Conservation (phyloP, 805 yeast genomes). For the Ogataea ramenticola region DNA sequence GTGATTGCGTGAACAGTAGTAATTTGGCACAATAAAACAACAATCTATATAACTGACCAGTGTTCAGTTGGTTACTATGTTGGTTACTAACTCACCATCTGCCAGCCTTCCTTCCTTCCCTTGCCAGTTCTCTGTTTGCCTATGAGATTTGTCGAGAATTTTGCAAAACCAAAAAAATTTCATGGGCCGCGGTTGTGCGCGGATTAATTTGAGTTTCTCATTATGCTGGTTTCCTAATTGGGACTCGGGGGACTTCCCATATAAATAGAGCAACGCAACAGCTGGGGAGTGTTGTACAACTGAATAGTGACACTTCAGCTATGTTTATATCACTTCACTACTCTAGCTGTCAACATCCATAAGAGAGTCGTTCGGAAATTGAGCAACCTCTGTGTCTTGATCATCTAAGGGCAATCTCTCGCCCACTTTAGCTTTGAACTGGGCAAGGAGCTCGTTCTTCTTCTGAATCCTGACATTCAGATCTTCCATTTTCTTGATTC, state of each 20-base stretch:
- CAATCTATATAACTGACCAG: background rate
- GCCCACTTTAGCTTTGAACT: background rate
- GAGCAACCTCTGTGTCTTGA: too few species aligned
- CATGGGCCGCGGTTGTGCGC: background rate
- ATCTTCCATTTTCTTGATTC: slow-evolving; percentile 23
- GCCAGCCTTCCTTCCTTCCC: background rate
- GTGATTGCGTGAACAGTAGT: too few species aligned
- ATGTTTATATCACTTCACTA: too few species aligned
- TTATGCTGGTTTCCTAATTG: too few species aligned
- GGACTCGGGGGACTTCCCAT: too few species aligned
- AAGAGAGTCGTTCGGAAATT: too few species aligned
- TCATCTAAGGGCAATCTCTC: background rate
- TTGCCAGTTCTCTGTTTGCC: background rate
- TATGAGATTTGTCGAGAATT: background rate
- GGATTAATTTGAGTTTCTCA: too few species aligned
- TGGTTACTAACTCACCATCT: background rate
- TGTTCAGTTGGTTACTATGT: background rate
- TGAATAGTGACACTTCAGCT: too few species aligned
- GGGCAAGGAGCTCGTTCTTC: background rate
- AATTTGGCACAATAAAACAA: too few species aligned
- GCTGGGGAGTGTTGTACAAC: too few species aligned
- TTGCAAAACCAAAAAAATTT: background rate
- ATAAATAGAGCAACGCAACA: too few species aligned
- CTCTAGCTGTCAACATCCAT: too few species aligned
- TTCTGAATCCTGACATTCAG: slow-evolving; percentile 19